Conservation (phyloP, 2,329 filamentous ascomycete genomes). For the Fusarium anthophilum region DNA sequence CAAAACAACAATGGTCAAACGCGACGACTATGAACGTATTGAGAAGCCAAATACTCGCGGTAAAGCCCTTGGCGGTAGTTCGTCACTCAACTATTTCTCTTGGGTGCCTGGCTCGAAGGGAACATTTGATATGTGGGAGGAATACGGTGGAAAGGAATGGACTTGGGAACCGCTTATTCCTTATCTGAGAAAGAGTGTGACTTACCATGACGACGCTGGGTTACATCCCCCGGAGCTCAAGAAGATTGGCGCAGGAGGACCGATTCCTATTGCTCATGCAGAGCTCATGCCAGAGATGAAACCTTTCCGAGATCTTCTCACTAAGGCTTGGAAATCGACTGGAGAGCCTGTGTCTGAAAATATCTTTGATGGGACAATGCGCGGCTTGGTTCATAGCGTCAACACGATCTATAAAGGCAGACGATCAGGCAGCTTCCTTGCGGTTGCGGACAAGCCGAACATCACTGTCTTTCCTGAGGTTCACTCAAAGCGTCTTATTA, state of each 20-base stretch:
- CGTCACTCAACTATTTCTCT: conserved; percentile 69
- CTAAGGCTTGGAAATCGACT: conserved; percentile 61
- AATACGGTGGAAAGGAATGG: conserved; percentile 75
- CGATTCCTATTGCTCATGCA: conserved; percentile 63
- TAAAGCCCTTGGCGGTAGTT: conserved; percentile 67
- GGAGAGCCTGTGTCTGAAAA: conserved; percentile 62
- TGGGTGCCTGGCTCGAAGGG: conserved; percentile 67
- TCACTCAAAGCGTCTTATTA: conserved; percentile 62
- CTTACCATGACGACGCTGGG: conserved; percentile 64
- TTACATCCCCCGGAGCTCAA: conserved; percentile 56
- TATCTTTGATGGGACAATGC: conserved; percentile 65
- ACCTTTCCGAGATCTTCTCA: conserved; percentile 61
- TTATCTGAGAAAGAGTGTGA: conserved; percentile 64
- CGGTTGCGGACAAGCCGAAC: conserved; percentile 63
- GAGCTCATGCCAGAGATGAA: conserved; percentile 53
- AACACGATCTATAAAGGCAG: conserved; percentile 66
- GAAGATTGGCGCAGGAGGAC: conserved; percentile 60
- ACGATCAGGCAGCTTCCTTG: conserved; percentile 60
- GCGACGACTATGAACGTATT: conserved; percentile 66
- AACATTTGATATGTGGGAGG: conserved; percentile 72
- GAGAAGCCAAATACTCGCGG: conserved; percentile 73
- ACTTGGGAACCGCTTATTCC: conserved; percentile 57
- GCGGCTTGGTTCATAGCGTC: conserved; percentile 61
- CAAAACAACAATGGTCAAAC: conserved; percentile 68
- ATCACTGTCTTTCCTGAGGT: conserved; percentile 59